Conservation (phyloP, 2,329 filamentous ascomycete genomes). For the Cryoendolithus antarcticus region DNA sequence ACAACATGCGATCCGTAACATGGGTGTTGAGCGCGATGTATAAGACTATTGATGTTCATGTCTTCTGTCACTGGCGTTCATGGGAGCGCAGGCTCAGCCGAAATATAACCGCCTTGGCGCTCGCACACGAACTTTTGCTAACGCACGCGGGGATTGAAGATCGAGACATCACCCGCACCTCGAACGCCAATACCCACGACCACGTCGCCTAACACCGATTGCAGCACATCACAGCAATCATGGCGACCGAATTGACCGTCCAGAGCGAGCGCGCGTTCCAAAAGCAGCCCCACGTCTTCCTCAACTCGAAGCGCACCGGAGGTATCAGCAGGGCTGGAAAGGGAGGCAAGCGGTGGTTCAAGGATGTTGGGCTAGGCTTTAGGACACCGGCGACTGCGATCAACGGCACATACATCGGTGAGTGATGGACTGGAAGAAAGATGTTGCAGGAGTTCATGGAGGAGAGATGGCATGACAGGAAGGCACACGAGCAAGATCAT, state of each 20-base stretch:
- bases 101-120: too few relatives aligned
- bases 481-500: constrained; percentile 2
- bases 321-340: constrained; percentile 76
- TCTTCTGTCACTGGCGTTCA: too few relatives aligned
- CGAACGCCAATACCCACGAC: constrained; percentile 5
- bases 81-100: too few relatives aligned
- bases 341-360: constrained; percentile 94
- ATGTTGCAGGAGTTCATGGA: constrained; percentile 2
- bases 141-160: too few relatives aligned
- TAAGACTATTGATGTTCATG: too few relatives aligned
- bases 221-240: constrained; percentile 38
- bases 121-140: too few relatives aligned
- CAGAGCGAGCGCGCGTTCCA: constrained; percentile 99
- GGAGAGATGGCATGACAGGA: constrained; percentile 3
- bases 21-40: too few relatives aligned
- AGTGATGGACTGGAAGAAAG: constrained; percentile 25
- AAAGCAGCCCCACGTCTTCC: constrained; percentile 99
- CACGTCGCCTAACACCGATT: constrained; percentile 4
- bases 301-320: constrained; percentile 87
- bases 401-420: constrained; percentile 98
- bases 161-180: constrained; percentile 1
- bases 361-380: constrained; percentile 99
- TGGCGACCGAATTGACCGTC: constrained; percentile 98
- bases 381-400: constrained; percentile 97
- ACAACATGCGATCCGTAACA: too few relatives aligned